Evolutionary conservation across 2,329 filamentous ascomycete genomes (phyloP).

Genomic region (Colletotrichum theobromicola): DNA sequence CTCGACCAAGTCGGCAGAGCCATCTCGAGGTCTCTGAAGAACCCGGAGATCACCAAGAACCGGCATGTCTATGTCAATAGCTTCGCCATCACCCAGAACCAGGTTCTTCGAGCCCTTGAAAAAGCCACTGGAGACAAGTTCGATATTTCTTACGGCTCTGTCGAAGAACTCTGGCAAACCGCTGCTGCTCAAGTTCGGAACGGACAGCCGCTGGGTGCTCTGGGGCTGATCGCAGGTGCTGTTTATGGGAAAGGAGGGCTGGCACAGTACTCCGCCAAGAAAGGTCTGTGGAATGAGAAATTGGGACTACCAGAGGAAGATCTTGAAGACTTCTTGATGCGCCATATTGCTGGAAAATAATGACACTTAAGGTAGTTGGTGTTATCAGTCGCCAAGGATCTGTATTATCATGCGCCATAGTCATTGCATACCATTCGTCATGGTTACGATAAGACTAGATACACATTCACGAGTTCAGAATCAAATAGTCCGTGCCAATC

Average conservation of each 20-base stretch:
- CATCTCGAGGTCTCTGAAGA: not conserved
- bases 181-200: not conserved
- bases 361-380: not conserved
- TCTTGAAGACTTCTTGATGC: not conserved
- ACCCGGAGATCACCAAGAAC: not conserved
- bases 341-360: not conserved
- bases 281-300: not conserved
- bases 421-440: not conserved
- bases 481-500: not conserved
- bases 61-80: not conserved
- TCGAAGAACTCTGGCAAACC: not conserved
- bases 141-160: slow-evolving; percentile 40
- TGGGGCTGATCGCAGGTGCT: not conserved
- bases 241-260: not conserved
- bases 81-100: slow-evolving; percentile 61
- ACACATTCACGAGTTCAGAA: not conserved
- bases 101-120: slow-evolving; percentile 59
- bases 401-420: no score
- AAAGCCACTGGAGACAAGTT: slow-evolving; percentile 56
- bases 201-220: not conserved
- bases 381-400: not conserved
- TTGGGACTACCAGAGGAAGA: not conserved
- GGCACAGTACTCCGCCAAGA: not conserved
- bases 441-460: not conserved
- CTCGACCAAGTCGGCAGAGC: not conserved